Percentiles rank a stretch among this genome's conserved stretches.
These are phyloP conservation scores for Auxenochlorella protothecoides DNA, from an alignment of 139 green algal species.

Conservation along the genomic window DNA sequence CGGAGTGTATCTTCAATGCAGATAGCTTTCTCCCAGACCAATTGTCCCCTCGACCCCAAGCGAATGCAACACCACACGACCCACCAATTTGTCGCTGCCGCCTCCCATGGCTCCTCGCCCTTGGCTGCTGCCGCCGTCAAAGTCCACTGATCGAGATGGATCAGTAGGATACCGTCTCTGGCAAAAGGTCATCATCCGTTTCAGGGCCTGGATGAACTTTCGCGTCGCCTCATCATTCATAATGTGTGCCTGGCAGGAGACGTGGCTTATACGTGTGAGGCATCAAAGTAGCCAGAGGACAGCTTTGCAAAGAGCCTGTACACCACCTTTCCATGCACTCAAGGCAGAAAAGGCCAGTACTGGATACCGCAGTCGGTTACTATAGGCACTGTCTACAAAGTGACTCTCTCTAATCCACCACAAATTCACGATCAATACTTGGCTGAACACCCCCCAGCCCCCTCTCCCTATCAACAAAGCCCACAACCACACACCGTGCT, in stretches of 20 bases:
- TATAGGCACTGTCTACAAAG: not conserved
- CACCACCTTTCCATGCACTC: not conserved
- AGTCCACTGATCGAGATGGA: conserved; percentile 72
- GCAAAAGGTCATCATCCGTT: conserved; percentile 77
- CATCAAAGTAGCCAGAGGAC: too few species aligned
- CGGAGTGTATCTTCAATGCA: not conserved
- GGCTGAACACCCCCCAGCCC: too few species aligned
- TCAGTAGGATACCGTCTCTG: conserved; percentile 78
- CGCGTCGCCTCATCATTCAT: conserved; percentile 99
- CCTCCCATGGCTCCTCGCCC: conserved; percentile 41
- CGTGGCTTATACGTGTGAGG: too few species aligned
- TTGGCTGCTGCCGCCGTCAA: conserved; percentile 48
- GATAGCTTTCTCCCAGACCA: not conserved
- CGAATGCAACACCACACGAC: not conserved
- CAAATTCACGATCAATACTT: too few species aligned
- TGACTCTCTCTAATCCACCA: too few species aligned
- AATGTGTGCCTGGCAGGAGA: conserved; percentile 72
- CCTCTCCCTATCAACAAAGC: too few species aligned
- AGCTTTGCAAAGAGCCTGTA: too few species aligned
- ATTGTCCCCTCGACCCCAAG: not conserved
- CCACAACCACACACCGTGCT: not conserved
- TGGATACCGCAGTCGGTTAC: not conserved
- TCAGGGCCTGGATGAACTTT: conserved; percentile 87
- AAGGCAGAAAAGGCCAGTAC: not conserved
- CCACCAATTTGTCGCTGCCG: conserved; percentile 43